Evolutionary conservation across 192 early-diverging fungal genomes (phyloP).

Genomic region (Spinellus fusiger): DNA sequence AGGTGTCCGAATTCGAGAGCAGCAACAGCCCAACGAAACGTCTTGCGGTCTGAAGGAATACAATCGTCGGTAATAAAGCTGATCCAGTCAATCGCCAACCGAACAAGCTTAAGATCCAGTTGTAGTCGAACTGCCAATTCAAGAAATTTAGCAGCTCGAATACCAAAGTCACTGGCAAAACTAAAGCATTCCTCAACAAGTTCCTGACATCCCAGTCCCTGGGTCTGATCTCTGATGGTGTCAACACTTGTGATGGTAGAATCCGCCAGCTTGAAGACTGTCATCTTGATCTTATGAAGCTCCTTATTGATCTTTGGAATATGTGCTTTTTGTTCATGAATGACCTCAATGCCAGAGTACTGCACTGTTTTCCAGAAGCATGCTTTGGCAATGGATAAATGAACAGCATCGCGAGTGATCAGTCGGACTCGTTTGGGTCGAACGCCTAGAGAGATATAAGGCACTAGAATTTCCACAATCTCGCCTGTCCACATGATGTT

Average conservation of each 20-base stretch:
- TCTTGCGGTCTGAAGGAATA: constrained; percentile 69
- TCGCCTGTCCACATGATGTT: constrained; percentile 51
- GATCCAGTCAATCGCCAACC: constrained; percentile 81
- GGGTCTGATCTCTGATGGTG: constrained; percentile 44
- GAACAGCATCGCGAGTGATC: constrained; percentile 40
- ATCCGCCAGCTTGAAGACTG: constrained; percentile 49
- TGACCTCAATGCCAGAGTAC: constrained; percentile 35
- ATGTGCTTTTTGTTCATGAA: constrained; percentile 53
- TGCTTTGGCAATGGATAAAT: constrained; percentile 38
- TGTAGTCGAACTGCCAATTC: constrained; percentile 51
- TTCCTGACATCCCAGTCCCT: constrained; percentile 47
- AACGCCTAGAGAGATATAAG: constrained; percentile 34
- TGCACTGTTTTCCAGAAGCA: constrained; percentile 46
- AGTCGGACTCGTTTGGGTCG: constrained; percentile 52
- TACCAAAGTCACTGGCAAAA: constrained; percentile 67
- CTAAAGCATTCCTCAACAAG: constrained; percentile 64
- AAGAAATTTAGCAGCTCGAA: constrained; percentile 52
- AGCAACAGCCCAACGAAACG: constrained; percentile 78
- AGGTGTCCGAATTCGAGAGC: constrained; percentile 81
- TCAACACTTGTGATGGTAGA: constrained; percentile 48
- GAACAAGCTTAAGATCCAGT: constrained; percentile 60
- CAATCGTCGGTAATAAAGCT: constrained; percentile 83
- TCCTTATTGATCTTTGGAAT: constrained; percentile 51
- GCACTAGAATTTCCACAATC: constrained; percentile 36
- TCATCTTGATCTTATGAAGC: constrained; percentile 51